Conservation (phyloP, 1,284 basidiomycete genomes). For the Pholiota adiposa region DNA sequence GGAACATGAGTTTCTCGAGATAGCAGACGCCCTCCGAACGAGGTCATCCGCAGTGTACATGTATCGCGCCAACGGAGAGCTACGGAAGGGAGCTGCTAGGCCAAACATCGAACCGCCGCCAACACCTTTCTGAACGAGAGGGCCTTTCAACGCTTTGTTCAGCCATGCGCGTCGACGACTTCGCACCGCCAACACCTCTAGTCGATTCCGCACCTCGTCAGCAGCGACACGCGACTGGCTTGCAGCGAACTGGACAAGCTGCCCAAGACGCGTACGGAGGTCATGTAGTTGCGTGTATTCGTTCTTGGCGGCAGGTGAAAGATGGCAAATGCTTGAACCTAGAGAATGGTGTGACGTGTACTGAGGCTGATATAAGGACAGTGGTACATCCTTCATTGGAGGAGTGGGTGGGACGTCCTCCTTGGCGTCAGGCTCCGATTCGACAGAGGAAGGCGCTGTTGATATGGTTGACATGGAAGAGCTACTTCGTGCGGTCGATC, state of each 20-base stretch:
- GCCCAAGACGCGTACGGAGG: conserved; percentile 43
- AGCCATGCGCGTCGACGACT: conserved; percentile 59
- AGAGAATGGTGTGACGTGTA: background rate
- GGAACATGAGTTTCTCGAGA: background rate
- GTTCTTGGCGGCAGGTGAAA: conserved; percentile 13
- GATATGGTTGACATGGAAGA: conserved; percentile 6
- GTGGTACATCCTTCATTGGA: conserved; percentile 6
- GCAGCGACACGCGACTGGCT: conserved; percentile 39
- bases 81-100: conserved; percentile 46
- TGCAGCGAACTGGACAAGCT: conserved; percentile 40
- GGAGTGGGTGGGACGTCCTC: background rate
- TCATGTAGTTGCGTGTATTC: conserved; percentile 42
- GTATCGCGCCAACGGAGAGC: conserved; percentile 39
- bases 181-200: conserved; percentile 52
- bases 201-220: conserved; percentile 42
- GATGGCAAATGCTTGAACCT: conserved; percentile 6
- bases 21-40: background rate
- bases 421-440: conserved; percentile 5
- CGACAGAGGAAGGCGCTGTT: conserved; percentile 9
- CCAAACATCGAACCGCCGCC: conserved; percentile 31
- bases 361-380: conserved; percentile 6
- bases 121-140: conserved; percentile 1
- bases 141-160: conserved; percentile 36
- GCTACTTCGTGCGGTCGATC: conserved; percentile 8
- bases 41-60: conserved; percentile 36